These are phyloP conservation scores for Fusarium albosuccineum DNA, from an alignment of 2,329 filamentous ascomycete species.

Conservation along the genomic window DNA sequence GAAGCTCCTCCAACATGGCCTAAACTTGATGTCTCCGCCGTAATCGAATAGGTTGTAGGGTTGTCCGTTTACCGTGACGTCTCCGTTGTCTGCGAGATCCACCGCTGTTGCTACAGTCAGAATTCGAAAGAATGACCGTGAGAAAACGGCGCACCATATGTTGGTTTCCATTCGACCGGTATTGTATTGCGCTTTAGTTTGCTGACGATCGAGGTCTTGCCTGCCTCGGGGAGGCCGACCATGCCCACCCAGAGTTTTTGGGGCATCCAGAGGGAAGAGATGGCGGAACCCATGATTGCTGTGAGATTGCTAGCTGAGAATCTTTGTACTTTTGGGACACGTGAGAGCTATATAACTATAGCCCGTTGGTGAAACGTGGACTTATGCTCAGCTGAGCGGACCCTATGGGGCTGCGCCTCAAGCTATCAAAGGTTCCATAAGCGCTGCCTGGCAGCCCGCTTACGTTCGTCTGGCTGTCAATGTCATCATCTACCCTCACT, in stretches of 20 bases:
- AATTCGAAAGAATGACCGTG: not conserved
- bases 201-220: not conserved
- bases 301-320: no score
- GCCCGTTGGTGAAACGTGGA: no score
- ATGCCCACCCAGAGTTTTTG: not conserved
- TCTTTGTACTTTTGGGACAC: no score
- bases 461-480: no score
- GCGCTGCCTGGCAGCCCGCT: no score
- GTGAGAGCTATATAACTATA: no score
- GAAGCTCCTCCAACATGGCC: slow-evolving; percentile 14
- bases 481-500: no score
- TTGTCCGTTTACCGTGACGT: not conserved
- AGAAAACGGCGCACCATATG: not conserved
- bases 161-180: not conserved
- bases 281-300: not conserved
- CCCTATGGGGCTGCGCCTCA: no score
- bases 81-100: not conserved
- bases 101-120: rapidly evolving
- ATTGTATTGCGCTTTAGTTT: not conserved
- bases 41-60: slow-evolving; percentile 13
- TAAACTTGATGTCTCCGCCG: not conserved
- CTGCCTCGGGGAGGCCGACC: not conserved
- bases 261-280: slow-evolving; percentile 13
- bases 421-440: no score
- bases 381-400: no score